phyloP scores from a whole-genome alignment of 2,329 filamentous ascomycete genomes.

The Microcyclosporella mali region DNA sequence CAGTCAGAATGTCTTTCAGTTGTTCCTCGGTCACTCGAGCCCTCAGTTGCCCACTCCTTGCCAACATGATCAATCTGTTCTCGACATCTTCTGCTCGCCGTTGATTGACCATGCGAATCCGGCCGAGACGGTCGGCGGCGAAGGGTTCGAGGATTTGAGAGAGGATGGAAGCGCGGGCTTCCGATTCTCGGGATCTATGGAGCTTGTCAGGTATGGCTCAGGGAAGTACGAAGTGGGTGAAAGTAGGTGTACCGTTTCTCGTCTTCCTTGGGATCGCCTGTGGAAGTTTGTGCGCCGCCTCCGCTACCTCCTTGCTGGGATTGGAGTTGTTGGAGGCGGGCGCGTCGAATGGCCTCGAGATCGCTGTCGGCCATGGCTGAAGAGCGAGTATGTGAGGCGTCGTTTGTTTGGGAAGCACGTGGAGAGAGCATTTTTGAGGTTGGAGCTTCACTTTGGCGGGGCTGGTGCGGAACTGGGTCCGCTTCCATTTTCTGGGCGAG shows the following conservation, averaged over 20 bases:
- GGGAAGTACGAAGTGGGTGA: constrained; percentile 14
- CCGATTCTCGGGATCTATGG: constrained; percentile 46
- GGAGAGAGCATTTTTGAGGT: constrained; percentile 1
- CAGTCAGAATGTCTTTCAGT: constrained; percentile 83
- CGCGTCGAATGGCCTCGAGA: constrained; percentile 76
- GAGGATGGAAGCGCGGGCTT: constrained; percentile 71
- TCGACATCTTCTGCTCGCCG: constrained; percentile 84
- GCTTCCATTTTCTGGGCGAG: not conserved
- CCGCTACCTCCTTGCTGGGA: constrained; percentile 46
- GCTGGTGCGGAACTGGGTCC: too few species aligned
- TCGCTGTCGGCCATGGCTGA: constrained; percentile 57
- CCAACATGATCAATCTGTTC: constrained; percentile 86
- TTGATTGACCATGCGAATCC: constrained; percentile 93
- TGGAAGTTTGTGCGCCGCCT: constrained; percentile 34
- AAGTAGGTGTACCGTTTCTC: constrained; percentile 53
- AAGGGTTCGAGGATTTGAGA: constrained; percentile 91
- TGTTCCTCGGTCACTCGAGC: constrained; percentile 86
- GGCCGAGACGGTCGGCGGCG: constrained; percentile 84
- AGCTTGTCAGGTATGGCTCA: constrained; percentile 21
- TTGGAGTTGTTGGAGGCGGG: constrained; percentile 89
- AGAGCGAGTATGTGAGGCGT: too few species aligned
- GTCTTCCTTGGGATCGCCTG: constrained; percentile 45
- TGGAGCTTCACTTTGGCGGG: not conserved
- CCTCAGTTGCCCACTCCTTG: constrained; percentile 77
- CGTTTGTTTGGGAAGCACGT: not conserved